Percentiles rank a stretch among this genome's conserved stretches.
Evolutionary conservation across 164 flowering plant genomes (phyloP).

Genomic region (Aristolochia fimbriata): DNA sequence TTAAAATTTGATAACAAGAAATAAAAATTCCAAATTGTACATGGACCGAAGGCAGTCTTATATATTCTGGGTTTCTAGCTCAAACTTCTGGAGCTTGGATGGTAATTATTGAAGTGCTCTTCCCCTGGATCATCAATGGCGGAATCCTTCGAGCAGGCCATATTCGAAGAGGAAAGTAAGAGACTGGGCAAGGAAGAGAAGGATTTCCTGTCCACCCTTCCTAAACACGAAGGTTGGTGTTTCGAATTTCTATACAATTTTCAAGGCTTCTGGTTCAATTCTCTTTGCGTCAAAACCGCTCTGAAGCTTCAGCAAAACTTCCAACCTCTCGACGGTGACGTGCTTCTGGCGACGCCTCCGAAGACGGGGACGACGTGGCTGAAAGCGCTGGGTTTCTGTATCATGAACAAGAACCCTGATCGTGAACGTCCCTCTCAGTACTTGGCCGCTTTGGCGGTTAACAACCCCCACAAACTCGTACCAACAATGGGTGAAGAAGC

Average conservation of each 20-base stretch:
- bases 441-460: constrained; percentile 18
- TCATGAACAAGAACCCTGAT: constrained; percentile 14
- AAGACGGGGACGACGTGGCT: constrained; percentile 23
- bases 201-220: constrained; percentile 1
- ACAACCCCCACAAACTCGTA: constrained; percentile 35
- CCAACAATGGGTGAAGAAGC: constrained; percentile 33
- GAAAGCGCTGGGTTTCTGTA: constrained; percentile 22
- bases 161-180: no score
- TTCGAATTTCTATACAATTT: constrained; percentile 3
- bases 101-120: no score
- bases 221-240: neutral
- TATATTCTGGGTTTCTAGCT: no score
- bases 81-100: no score
- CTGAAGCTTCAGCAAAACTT: constrained; percentile 7
- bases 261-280: constrained; percentile 13
- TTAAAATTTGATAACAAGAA: no score
- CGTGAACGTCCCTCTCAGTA: neutral
- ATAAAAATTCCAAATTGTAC: no score
- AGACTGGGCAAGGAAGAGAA: neutral
- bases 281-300: neutral
- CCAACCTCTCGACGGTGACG: constrained; percentile 9
- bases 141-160: no score
- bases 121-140: no score
- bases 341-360: constrained; percentile 7
- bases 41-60: no score